Base-by-base conservation (phyloP, 1,284 basidiomycete species). In the Coniferiporia sulphurascens region DNA sequence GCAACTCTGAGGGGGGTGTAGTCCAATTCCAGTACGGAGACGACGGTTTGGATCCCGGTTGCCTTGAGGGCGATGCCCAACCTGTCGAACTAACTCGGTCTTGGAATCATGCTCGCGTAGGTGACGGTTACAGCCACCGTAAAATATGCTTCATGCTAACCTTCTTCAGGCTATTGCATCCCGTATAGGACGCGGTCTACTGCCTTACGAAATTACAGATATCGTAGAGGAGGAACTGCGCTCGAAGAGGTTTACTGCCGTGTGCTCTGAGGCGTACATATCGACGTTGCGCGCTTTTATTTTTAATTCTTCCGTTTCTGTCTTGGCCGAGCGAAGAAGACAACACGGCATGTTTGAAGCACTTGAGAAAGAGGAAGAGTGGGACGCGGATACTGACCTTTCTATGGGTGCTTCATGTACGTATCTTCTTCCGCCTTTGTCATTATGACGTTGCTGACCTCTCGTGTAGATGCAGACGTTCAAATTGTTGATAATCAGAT, bases 21-120 rank as follows among this genome's bases (percentile, higher is more conserved):
- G 96, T 99, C 2, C 97, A 99, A 69, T 99, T 99, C 76, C 82
- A 85, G 49, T 99, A 98, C 69, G 97, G 97, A 49, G 95, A 98
- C 68, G 97, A 99, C 71, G 96, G 94, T 55, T 79, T 99, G 46
- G 97, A 99, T 72, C 97, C 97, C 1, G 95, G 95, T 43, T 96
- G 94, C 69, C 79, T 96, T 36, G 96, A 98, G 72, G 95, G 94
- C 53, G 93, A 98, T 67, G 90, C 93, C 13, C 89, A 91, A 63
- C 97, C 97, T 0, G 85, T 99, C 61, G 94, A 96, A 65, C 91
- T 94, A 64, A 80, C 85, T 46, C 83, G 97, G 57, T 87, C 92
- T 34, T 95, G 96, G 89, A 85, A 77, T 50, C 95, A 98, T 75
- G 89, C 95, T 52, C 77, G 84, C 68, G 95, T 95, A 69, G 70